Base-by-base conservation (phyloP, 129 eudicot species). In the Centaurea solstitialis region DNA sequence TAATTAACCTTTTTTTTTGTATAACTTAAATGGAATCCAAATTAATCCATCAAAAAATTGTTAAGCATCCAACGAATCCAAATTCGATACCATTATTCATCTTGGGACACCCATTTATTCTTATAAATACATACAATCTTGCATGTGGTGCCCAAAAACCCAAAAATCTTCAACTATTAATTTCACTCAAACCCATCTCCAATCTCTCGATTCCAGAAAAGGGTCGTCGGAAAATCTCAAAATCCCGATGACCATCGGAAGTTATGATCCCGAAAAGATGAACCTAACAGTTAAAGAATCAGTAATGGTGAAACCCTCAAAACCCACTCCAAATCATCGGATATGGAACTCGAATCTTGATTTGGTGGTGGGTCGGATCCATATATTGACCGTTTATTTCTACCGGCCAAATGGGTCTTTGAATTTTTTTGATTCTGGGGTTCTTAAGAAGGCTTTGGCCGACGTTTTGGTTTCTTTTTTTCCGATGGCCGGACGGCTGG, bases 281-380 rank as follows among this genome's bases (percentile, higher is more conserved):
- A 77, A 83, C 17, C 21, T 77, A 21, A 72, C 74, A 26, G 22
- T 77, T 3, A 83, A 72, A 9, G 61, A 77, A 77, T 77, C 86
- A 13, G 4, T 24, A 45, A 71, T 81, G 22, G 69, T 81, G 47
- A 81, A 81, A 50, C 75, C 84, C 28, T 62, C 79, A 2, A 41
- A 72, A 33, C 39, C 50, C 35, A 81, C 84, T 2, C 79, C 79
- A 23, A 37, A 15, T 4, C 73, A 40, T 11, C 79, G 61, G 24
- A 33, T 73, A 74, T 81, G 84, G 84, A 81, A 6, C 74, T 81
- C 84, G 38, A 81, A 81, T 26, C 84, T 73, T 41, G 84, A 81
- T 33, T 68, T 81, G 26, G 73, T 81, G 2, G 84, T 81, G 74
- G 79, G 79, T 74, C 73, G 84, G 23, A 81, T 81, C 53, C 84